These are phyloP conservation scores for Powellomyces hirtus DNA, from an alignment of 192 early-diverging fungal species.

Conservation along the genomic window DNA sequence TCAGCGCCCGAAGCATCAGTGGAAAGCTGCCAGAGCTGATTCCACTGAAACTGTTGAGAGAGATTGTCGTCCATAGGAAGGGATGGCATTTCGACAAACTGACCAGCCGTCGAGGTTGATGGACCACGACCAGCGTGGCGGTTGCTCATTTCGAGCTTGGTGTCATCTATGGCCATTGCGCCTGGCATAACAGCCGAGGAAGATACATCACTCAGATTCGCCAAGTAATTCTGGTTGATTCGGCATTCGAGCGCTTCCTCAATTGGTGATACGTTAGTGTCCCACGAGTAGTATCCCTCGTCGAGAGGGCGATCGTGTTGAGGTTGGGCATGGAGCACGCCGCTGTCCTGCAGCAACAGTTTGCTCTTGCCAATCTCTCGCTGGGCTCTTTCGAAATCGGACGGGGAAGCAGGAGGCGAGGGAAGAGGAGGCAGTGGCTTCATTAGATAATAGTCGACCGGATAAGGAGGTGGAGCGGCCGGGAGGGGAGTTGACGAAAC, in stretches of 20 bases:
- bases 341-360: background rate
- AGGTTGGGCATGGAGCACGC: background rate
- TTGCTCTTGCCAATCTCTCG: background rate
- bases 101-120: background rate
- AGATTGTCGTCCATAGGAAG: background rate
- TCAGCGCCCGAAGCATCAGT: too few relatives aligned
- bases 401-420: background rate
- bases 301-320: background rate
- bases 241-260: background rate
- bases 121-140: too few relatives aligned
- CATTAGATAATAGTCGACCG: background rate
- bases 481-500: too few relatives aligned
- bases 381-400: background rate
- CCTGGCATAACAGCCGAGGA: background rate
- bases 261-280: background rate
- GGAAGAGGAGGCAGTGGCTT: background rate
- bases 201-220: background rate
- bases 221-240: background rate
- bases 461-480: background rate
- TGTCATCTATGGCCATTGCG: background rate
- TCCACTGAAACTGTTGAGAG: background rate
- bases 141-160: too few relatives aligned
- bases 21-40: too few relatives aligned
- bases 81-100: background rate
- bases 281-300: conserved; percentile 8